phyloP scores from a whole-genome alignment of 2,329 filamentous ascomycete species.

The Beauveria sp. region DNA sequence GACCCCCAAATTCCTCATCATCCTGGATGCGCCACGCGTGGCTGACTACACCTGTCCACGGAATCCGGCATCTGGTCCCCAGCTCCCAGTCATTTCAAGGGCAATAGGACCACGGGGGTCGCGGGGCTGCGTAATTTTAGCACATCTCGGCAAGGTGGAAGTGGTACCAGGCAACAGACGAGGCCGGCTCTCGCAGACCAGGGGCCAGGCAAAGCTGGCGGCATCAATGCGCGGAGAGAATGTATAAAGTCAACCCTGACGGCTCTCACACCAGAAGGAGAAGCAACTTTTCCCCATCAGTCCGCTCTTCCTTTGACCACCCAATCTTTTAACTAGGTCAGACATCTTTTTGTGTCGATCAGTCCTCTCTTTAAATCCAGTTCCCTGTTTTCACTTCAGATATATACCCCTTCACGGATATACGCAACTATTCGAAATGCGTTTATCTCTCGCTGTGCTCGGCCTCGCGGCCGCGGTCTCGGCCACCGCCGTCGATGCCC shows the following conservation, averaged over 20 bases:
- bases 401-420: background rate
- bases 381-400: background rate
- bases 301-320: background rate
- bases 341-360: constrained; percentile 1
- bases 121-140: too few relatives aligned
- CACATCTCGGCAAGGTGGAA: too few relatives aligned
- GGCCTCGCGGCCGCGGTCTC: constrained; percentile 7
- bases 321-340: background rate
- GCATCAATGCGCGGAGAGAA: background rate
- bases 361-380: background rate
- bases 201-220: too few relatives aligned
- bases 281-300: background rate
- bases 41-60: background rate
- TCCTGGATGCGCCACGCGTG: too few relatives aligned
- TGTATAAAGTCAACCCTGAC: background rate
- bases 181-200: too few relatives aligned
- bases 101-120: too few relatives aligned
- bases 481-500: background rate
- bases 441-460: constrained; percentile 6
- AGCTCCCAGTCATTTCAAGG: too few relatives aligned
- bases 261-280: background rate
- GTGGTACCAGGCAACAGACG: too few relatives aligned
- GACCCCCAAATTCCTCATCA: too few relatives aligned
- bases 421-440: background rate
- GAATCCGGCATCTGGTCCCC: background rate